These are phyloP conservation scores for Neocucurbitaria cava DNA, from an alignment of 2,329 filamentous ascomycete genomes.

Conservation along the genomic window DNA sequence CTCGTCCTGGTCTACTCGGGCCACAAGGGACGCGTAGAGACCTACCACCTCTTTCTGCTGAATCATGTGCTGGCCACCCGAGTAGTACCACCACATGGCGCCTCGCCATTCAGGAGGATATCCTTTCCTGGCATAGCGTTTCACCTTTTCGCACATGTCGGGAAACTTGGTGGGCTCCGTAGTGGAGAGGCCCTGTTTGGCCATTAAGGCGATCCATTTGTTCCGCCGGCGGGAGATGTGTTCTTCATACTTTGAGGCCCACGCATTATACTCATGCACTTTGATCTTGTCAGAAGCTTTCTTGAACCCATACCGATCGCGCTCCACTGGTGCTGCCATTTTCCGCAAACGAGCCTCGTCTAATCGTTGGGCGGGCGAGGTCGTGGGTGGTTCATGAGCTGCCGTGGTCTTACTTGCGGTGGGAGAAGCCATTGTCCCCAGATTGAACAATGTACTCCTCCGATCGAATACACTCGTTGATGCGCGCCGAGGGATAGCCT, in stretches of 20 bases:
- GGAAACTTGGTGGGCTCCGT: conserved; percentile 80
- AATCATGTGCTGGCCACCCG: conserved; percentile 81
- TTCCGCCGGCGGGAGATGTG: conserved; percentile 76
- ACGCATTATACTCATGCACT: conserved; percentile 78
- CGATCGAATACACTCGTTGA: conserved; percentile 46
- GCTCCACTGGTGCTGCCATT: conserved; percentile 47
- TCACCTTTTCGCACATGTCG: conserved; percentile 79
- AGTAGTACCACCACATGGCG: conserved; percentile 97
- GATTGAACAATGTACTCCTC: conserved; percentile 36
- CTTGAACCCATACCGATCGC: conserved; percentile 91
- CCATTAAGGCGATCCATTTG: conserved; percentile 83
- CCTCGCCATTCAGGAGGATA: conserved; percentile 93
- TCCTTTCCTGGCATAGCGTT: conserved; percentile 89
- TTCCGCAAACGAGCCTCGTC: conserved; percentile 19
- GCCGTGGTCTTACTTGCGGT: conserved; percentile 12
- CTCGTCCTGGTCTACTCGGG: conserved; percentile 67
- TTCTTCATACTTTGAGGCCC: conserved; percentile 76
- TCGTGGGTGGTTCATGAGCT: neutral
- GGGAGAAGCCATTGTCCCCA: conserved; percentile 26
- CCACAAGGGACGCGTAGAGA: conserved; percentile 75
- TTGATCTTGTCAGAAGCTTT: conserved; percentile 84
- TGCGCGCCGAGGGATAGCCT: conserved; percentile 42
- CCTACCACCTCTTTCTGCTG: conserved; percentile 70
- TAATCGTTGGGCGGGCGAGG: conserved; percentile 5
- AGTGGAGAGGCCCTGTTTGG: conserved; percentile 76